Base-by-base conservation (phyloP, 2,329 filamentous ascomycete genomes). In the Emmonsiellopsis sp. region DNA sequence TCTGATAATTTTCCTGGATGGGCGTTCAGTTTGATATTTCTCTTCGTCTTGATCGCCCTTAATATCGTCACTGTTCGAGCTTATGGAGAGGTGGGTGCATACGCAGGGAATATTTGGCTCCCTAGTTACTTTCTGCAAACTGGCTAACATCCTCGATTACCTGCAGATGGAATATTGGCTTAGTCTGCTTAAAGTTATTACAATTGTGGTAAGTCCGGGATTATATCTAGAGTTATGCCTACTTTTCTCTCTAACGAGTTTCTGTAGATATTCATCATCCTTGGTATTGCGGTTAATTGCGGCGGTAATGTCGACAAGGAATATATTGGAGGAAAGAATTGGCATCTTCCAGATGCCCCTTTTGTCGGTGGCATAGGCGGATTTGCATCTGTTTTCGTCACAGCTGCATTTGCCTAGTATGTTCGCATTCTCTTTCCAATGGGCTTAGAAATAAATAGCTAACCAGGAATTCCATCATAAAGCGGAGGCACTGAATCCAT, bases 361-460 rank as follows among this genome's bases (percentile, higher is more conserved):
- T 85, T 86, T 59, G 82, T 84, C 1, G 79, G 75, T 2, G 83
- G 83, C 0, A 82, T 85, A 15, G 81, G 81, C 40, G 82, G 82
- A 1, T 85, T 86, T 58, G 81, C 81, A 0, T 83, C 80, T 16
- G 82, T 85, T 43, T 82, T 82, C 58, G 79, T 82, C 10, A 81
- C 78, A 0, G 79, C 79, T n/a, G 76, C 72, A 53, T 85, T 85
- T 63, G 80, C 82, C 30, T 84, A 72, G 76, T 71, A 67, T 11
- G 45, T 9, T 26, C 13, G 38, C 26, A 31, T 10, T 20, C 20
- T 41, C 13, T 5, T n/a, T 2, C 31, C 5, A 15, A 20, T n/a
- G 13, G 15, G 8, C 13, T 15, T 42, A 20, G 5, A 31, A 43
- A 50, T 38, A 53, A 52, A 10, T 2, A 7, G 32, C n/a, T 38